Percentiles rank a stretch among this genome's conserved stretches.
phyloP scores from a whole-genome alignment of 306 rosid genomes.

The Morella rubra region DNA sequence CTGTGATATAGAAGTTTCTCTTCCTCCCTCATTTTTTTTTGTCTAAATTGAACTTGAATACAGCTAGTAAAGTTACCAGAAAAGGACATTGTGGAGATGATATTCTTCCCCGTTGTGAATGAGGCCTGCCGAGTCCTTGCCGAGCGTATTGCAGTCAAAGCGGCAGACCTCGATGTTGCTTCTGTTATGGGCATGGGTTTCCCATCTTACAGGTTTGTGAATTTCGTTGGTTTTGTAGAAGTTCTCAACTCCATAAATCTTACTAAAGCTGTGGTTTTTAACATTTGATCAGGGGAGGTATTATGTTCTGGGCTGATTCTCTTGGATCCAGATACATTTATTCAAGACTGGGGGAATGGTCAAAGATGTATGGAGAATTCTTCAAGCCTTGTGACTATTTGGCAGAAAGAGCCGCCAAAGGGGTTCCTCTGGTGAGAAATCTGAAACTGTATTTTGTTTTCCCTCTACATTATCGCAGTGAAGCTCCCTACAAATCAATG shows the following conservation, averaged over 20 bases:
- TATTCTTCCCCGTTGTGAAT: conserved; percentile 92
- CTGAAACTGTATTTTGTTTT: background rate
- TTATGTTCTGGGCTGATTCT: conserved; percentile 92
- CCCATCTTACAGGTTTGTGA: conserved; percentile 87
- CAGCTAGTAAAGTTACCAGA: conserved; percentile 74
- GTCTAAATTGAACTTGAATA: conserved; percentile 26
- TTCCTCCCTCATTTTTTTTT: background rate
- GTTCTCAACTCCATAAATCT: conserved; percentile 2
- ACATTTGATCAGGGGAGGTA: conserved; percentile 77
- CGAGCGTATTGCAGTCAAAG: conserved; percentile 89
- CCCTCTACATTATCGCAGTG: background rate
- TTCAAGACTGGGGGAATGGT: conserved; percentile 82
- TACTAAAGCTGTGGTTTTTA: conserved; percentile 13
- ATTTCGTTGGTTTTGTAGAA: background rate
- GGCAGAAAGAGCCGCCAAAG: conserved; percentile 92
- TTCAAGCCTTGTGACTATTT: conserved; percentile 91
- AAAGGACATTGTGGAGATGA: conserved; percentile 87
- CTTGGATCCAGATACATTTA: conserved; percentile 85
- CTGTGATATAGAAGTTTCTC: background rate
- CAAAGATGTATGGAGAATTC: conserved; percentile 71
- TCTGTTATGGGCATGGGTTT: conserved; percentile 95
- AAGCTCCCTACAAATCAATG: background rate
- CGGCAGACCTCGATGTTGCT: conserved; percentile 87
- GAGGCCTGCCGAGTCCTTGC: conserved; percentile 96
- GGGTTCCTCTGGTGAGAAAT: conserved; percentile 71